phyloP scores from a whole-genome alignment of 257 asterid genomes.

The Solanum habrochaites region DNA sequence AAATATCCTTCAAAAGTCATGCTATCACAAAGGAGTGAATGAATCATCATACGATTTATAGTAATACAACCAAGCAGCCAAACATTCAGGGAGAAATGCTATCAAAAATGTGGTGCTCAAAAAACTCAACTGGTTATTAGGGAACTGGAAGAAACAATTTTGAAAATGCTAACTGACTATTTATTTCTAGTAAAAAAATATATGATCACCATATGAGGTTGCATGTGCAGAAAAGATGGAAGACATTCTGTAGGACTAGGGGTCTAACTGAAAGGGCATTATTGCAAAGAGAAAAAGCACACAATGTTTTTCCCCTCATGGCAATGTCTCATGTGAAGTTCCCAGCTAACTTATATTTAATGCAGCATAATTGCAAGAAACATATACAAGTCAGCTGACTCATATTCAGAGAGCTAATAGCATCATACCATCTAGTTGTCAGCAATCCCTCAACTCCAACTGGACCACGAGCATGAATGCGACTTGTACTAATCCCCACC shows the following conservation, averaged over 20 bases:
- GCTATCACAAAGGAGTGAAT: not conserved
- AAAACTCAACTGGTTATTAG: not conserved
- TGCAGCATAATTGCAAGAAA: not conserved
- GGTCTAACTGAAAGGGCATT: not conserved
- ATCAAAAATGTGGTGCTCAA: not conserved
- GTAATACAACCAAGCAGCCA: not conserved
- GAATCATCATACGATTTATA: not conserved
- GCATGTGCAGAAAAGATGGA: not conserved
- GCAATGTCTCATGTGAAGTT: not conserved
- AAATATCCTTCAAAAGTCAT: not conserved
- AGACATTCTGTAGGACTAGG: not conserved
- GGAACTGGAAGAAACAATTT: not conserved
- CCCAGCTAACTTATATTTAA: not conserved
- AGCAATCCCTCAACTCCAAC: conserved; percentile 96
- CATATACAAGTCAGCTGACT: not conserved
- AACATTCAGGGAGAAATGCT: not conserved
- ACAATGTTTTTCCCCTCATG: not conserved
- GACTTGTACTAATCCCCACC: conserved; percentile 96
- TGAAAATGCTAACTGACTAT: not conserved
- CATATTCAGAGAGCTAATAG: not conserved
- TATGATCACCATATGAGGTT: not conserved
- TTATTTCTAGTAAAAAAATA: not conserved
- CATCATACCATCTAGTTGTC: conserved; percentile 74
- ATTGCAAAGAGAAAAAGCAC: not conserved
- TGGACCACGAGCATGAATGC: conserved; percentile 98